A percentile compares a stretch with the other conserved stretches of the same genome.
Conservation (phyloP, 2,329 filamentous ascomycete species). For the Aspergillus piperis region DNA sequence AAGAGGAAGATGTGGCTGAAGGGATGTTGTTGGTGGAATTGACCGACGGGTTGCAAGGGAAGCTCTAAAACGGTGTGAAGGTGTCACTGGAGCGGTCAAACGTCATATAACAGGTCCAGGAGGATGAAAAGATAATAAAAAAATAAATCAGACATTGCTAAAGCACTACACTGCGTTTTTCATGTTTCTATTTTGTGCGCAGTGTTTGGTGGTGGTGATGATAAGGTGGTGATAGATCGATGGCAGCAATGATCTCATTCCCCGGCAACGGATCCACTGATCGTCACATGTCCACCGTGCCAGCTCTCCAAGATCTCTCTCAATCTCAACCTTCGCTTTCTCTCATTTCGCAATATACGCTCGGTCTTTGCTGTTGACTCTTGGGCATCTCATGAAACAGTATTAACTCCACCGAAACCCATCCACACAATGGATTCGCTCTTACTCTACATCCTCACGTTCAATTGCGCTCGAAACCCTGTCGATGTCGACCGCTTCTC, state of each 20-base stretch:
- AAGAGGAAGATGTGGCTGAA: slow-evolving; percentile 55
- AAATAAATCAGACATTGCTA: not conserved
- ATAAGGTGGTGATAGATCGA: not conserved
- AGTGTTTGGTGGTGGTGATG: not conserved
- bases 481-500: slow-evolving; percentile 73
- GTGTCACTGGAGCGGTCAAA: too few species aligned
- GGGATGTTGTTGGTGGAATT: slow-evolving; percentile 56
- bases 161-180: not conserved
- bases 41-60: slow-evolving; percentile 38
- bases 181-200: too few species aligned
- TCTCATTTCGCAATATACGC: not conserved
- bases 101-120: too few species aligned
- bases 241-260: slow-evolving; percentile 2
- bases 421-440: slow-evolving; percentile 52
- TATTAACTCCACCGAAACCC: not conserved
- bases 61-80: slow-evolving; percentile 24
- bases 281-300: not conserved
- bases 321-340: not conserved
- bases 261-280: slow-evolving; percentile 2
- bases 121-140: not conserved
- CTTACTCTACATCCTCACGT: slow-evolving; percentile 77
- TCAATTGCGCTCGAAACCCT: slow-evolving; percentile 77
- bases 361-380: not conserved
- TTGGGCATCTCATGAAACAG: not conserved
- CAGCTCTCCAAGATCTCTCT: not conserved